A percentile compares a stretch with the other conserved stretches of the same genome.
Evolutionary conservation across 208 protist species (phyloP).

Genomic region (Kentomonas sorsogonicus): DNA sequence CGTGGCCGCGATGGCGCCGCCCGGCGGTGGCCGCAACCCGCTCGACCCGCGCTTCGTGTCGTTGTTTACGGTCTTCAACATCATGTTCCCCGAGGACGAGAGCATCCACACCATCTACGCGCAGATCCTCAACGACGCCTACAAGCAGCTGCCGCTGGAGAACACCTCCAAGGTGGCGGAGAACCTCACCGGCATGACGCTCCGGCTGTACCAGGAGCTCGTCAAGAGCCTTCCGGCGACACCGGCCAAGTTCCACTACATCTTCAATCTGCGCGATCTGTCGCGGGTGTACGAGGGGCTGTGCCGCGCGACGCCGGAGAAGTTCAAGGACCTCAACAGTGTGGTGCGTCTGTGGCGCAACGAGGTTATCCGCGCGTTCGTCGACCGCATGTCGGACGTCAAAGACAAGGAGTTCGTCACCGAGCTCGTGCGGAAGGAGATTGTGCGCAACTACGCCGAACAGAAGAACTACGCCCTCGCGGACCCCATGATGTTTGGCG

Average conservation of each 20-base stretch:
- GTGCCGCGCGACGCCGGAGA: constrained; percentile 90
- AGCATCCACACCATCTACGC: constrained; percentile 96
- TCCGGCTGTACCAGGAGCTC: constrained; percentile 92
- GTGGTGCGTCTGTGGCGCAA: constrained; percentile 98
- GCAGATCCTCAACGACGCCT: constrained; percentile 91
- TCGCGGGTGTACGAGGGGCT: constrained; percentile 97
- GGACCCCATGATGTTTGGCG: constrained; percentile 94
- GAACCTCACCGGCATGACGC: constrained; percentile 89
- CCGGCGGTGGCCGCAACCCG: constrained; percentile 94
- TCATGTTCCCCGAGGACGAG: constrained; percentile 95
- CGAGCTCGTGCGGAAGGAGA: constrained; percentile 62
- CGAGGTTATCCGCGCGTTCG: constrained; percentile 96
- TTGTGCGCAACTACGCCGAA: constrained; percentile 73
- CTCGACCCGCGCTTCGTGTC: constrained; percentile 98
- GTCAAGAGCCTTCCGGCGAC: constrained; percentile 93
- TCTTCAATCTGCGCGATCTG: constrained; percentile 99
- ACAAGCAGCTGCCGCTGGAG: constrained; percentile 55
- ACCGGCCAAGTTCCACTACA: constrained; percentile 99
- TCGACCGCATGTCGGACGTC: constrained; percentile 94
- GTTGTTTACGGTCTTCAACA: constrained; percentile 96
- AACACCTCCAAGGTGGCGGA: constrained; percentile 36
- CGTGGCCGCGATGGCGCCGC: constrained; percentile 95
- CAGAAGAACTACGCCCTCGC: constrained; percentile 45
- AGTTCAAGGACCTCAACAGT: constrained; percentile 52
- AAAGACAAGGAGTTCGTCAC: constrained; percentile 91